Evolutionary conservation across 116 monocot species (phyloP), one percentile per base, ranked within the genome.

Genomic region (Iris pallida): DNA sequence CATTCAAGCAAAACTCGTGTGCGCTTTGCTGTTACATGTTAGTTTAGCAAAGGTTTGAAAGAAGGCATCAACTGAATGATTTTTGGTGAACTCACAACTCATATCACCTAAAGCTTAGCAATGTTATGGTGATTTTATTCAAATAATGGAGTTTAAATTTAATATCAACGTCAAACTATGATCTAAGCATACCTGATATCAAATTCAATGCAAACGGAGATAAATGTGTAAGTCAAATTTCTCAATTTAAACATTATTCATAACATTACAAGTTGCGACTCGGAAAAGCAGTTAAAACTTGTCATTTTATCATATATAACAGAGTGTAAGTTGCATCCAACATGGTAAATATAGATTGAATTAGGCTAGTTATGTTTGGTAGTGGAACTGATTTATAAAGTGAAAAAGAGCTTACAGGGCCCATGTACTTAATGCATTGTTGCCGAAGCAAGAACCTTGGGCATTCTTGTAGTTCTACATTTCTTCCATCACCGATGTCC

Each of bases 341-440:
- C 7, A 56, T 17, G 56, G 5, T 56, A 19, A 56, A 18, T 17
- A 5, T 5, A 56, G 16, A n/a, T n/a, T n/a, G n/a, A n/a, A n/a
- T n/a, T 16, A 6, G 19, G 19, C 17, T 56, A 56, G 3, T 56
- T 56, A 18, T 56, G 5, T 4, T 18, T 20, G 57, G n/a, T n/a
- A n/a, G n/a, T n/a, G n/a, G n/a, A n/a, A 18, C 6, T 42, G 13
- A 14, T 42, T 16, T n/a, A 9, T 1, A 58, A 54, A 17, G 6
- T 30, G 11, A 75, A 73, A 46, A 17, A 13, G 40, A 71, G 64
- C 82, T 80, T 89, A 96, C 96, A 41, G 92, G 96, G 43, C 96
- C 92, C 59, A 97, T 80, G 65, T 97, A 97, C 65, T 65, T 87
- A 8, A 97, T 81, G 78, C 87, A 79, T 55, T 96, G 89, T 58